These are phyloP conservation scores for Barnettozyma populi DNA, from an alignment of 805 yeast species.

Conservation along the genomic window DNA sequence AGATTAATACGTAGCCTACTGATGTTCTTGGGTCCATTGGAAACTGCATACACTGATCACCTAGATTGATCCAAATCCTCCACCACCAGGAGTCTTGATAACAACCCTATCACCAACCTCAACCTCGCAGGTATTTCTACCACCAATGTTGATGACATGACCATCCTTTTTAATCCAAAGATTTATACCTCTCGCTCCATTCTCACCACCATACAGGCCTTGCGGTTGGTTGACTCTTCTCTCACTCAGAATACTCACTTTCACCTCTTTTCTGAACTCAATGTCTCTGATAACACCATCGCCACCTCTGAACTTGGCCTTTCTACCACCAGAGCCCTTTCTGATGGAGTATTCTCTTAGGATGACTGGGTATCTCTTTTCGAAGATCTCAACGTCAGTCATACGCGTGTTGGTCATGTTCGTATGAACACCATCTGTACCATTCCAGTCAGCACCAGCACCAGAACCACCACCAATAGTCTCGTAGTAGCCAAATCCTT, in stretches of 20 bases:
- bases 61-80: conserved; percentile 58
- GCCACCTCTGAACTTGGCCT: conserved; percentile 71
- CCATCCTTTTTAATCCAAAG: conserved; percentile 39
- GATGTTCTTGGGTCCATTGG: neutral
- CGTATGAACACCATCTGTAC: conserved; percentile 86
- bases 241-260: conserved; percentile 59
- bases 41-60: neutral
- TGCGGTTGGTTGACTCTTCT: conserved; percentile 81
- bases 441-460: conserved; percentile 83
- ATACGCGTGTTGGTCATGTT: conserved; percentile 93
- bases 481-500: conserved; percentile 87
- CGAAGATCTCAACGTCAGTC: conserved; percentile 87
- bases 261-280: conserved; percentile 67
- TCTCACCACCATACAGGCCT: conserved; percentile 79
- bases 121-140: conserved; percentile 58
- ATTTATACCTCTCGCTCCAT: conserved; percentile 70
- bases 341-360: conserved; percentile 69
- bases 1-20: too few species aligned
- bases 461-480: conserved; percentile 97
- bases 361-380: conserved; percentile 81
- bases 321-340: conserved; percentile 66
- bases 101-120: conserved; percentile 60
- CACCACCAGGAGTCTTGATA: conserved; percentile 81
- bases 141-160: conserved; percentile 51
- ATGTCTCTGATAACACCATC: conserved; percentile 83